Evolutionary conservation across 306 rosid genomes (phyloP), one percentile per base, ranked within the genome.

Genomic region (Echinosophora koreensis): DNA sequence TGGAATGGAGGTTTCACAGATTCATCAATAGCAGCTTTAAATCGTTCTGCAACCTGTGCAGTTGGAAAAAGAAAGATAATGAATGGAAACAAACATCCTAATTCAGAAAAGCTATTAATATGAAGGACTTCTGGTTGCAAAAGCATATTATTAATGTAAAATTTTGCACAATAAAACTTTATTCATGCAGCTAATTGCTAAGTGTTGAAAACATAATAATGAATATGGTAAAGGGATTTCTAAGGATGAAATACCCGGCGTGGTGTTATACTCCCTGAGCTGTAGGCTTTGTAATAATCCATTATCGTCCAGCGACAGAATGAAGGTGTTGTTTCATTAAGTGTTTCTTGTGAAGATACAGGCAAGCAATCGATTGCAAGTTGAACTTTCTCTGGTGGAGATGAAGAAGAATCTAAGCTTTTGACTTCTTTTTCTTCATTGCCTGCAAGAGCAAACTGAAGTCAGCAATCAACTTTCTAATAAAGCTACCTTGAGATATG

Each of bases 201-300:
- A 54, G 22, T 63, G 38, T 71, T 47, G 71, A 60, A 30, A 47
- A 67, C 22, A 34, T 56, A 28, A 82, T 56, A 52, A 64, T 73
- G 67, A 59, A 47, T 28, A 49, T 61, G 38, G 1, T 22, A 22
- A 22, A 22, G 22, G 22, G 38, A 35, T 37, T 0, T 37, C 35
- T 18, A 17, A 34, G 38, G 44, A 63, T 49, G 18, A 52, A 87
- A 60, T 89, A 94, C 98, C 92, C 65, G 34, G 60, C 38, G 78
- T 61, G 98, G 98, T 66, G 98, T 94, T 64, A 82, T 71, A 58
- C 84, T 51, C 64, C 88, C 86, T 30, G 89, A 89, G 17, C 68
- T 76, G 62, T 92, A 92, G 78, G 93, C 98, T 77, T 80, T 92
- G 66, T 86, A 86, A 78, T 90, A 94, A 74, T 94, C 93, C 77